Evolutionary conservation across 257 asterid species (phyloP), one percentile per base, ranked within the genome.

Genomic region (Solanum ahanhuiri): DNA sequence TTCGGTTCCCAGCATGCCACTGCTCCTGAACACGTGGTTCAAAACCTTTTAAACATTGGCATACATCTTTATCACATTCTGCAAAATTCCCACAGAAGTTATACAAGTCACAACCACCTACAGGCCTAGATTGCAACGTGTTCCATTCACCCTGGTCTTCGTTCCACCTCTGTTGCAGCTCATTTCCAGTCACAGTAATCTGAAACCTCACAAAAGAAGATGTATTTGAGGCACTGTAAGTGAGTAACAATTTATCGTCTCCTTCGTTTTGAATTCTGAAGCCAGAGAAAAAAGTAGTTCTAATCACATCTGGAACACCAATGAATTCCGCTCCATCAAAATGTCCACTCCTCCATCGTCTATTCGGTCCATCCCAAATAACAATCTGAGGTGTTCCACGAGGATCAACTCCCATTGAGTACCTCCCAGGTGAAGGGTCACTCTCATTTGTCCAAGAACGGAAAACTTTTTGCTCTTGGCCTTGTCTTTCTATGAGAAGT

Each of bases 311-410:
- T 0, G 91, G 93, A 9, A 96, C 84, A 1, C 99, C 99, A 2
- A 39, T 85, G 79, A 96, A 96, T 2, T 84, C 45, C 31, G 87
- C 25, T 3, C 97, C 95, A 73, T 90, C 89, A 92, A 93, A 96
- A 39, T 93, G 90, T 25, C 98, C 99, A 37, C 95, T 96, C 87
- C 98, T 92, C 99, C 98, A 96, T 37, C 82, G 89, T 34, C 98
- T 89, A 17, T 88, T 85, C 9, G 1, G 23, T 37, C 97, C 98
- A 31, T 94, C 94, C 97, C 96, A 93, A 60, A 96, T 91, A 89
- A 96, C 91, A 11, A 94, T 89, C 91, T 96, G 99, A 3, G 98
- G 97, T 1, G 96, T 82, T 57, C 95, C 96, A 18, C 92, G 91
- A 1, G 93, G 90, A 88, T 96, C 99, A 34, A 96, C 39, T 6